Percentiles rank a stretch among this genome's conserved stretches.
Conservation (phyloP, 129 eudicot species). For the Deinandra increscens region DNA sequence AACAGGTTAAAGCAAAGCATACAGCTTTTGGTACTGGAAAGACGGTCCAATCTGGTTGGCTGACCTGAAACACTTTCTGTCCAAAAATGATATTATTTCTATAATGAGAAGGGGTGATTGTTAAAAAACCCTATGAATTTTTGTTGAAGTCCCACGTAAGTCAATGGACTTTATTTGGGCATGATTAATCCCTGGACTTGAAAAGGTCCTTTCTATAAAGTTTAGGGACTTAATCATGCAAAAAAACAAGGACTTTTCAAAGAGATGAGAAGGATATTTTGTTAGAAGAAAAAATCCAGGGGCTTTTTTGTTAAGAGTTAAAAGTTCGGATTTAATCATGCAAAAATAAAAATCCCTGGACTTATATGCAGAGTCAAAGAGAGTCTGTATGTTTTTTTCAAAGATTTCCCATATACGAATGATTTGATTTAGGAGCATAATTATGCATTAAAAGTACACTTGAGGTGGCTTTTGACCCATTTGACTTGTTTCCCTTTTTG, state of each 20-base stretch:
- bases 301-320: no score
- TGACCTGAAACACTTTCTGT: neutral
- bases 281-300: neutral
- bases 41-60: neutral
- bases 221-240: neutral
- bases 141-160: neutral
- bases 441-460: neutral
- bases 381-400: neutral
- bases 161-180: neutral
- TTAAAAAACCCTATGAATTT: neutral
- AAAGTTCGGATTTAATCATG: no score
- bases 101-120: neutral
- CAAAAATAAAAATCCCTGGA: neutral
- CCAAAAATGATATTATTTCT: neutral
- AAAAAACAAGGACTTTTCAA: neutral
- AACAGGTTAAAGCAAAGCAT: neutral
- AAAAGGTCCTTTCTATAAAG: neutral
- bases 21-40: neutral
- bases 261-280: neutral
- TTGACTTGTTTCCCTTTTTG: neutral
- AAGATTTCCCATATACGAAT: neutral
- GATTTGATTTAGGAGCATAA: neutral
- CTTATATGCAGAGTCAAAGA: neutral
- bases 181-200: neutral
- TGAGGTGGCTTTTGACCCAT: neutral